Evolutionary conservation across 805 yeast genomes (phyloP).

Genomic region (Kluyveromyces nonfermentans): DNA sequence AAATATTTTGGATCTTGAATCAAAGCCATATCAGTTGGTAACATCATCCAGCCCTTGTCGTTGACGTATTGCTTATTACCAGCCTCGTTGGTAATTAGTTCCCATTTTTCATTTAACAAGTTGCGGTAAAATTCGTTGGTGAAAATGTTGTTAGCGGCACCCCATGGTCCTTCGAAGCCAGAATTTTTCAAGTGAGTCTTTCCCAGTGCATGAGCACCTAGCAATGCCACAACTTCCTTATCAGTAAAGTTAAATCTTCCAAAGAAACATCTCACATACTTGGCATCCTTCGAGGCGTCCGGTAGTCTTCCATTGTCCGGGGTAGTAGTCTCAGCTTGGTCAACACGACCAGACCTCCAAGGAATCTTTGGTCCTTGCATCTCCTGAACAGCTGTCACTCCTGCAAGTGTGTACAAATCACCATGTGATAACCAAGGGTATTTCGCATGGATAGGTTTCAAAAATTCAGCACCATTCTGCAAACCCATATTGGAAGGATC

Average conservation of each 20-base stretch:
- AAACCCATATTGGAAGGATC: constrained; percentile 61
- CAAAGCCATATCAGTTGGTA: constrained; percentile 70
- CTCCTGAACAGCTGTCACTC: constrained; percentile 70
- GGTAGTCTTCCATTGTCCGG: constrained; percentile 71
- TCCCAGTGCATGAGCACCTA: constrained; percentile 73
- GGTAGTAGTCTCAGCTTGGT: constrained; percentile 38
- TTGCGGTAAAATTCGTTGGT: constrained; percentile 62
- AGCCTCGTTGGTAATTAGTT: constrained; percentile 43
- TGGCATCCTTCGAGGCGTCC: constrained; percentile 54
- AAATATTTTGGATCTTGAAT: constrained; percentile 51
- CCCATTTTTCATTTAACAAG: constrained; percentile 47
- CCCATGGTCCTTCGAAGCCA: constrained; percentile 89
- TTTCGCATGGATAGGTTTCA: constrained; percentile 43
- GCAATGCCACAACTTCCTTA: constrained; percentile 61
- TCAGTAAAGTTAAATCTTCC: constrained; percentile 59
- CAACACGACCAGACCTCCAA: constrained; percentile 80
- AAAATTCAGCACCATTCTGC: constrained; percentile 44
- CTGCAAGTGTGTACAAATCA: constrained; percentile 72
- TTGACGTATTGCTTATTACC: constrained; percentile 59
- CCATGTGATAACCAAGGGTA: constrained; percentile 70
- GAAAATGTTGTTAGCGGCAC: constrained; percentile 65
- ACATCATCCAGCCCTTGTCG: constrained; percentile 69
- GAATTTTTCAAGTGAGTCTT: constrained; percentile 61
- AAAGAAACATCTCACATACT: constrained; percentile 57
- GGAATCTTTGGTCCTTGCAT: constrained; percentile 68